Evolutionary conservation across 345 rosid genomes (phyloP), one percentile per base, ranked within the genome.

Genomic region (Ceriops zippeliana): DNA sequence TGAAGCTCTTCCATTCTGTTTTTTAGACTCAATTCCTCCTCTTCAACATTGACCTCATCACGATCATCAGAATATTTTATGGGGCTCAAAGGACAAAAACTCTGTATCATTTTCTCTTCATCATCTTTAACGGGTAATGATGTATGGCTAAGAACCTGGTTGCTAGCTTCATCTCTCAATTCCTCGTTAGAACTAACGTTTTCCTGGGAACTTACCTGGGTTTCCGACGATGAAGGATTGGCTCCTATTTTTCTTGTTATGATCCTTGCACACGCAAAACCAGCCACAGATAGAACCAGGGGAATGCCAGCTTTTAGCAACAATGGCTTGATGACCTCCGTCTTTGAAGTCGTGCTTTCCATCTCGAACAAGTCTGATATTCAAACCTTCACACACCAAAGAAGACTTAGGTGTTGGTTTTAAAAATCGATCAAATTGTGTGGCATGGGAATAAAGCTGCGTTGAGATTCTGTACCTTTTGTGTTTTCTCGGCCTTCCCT

Each of bases 221-320:
- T 46, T 62, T 75, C 79, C 17, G 32, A 54, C 17, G 82, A 65
- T 24, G 80, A 70, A 73, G 64, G 21, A 7, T 61, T 62, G 22
- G 7, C 24, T 67, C 65, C n/a, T 17, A 54, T 49, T 22, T 67
- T 81, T 52, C 77, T 73, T 21, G 81, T 46, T 32, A 87, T 70
- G 71, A 85, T 76, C 75, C 66, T 85, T 0, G 89, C 86, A 66
- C 52, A 80, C 47, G 85, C 3, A 62, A 90, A 81, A 74, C 92
- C 92, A 56, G 88, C 82, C 68, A 87, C 71, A 30, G 96, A 87
- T n/a, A 92, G 0, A 28, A 71, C 87, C 56, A 92, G 57, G 59
- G 91, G 86, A 58, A 90, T 58, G 27, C 89, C 87, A 66, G 90
- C 87, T 77, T 83, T 89, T 24, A 93, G 80, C 31, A 89, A 63